Percentiles rank a stretch among this genome's conserved stretches.
Conservation (phyloP, 1,139 yeast species). For the Hanseniaspora sp. region DNA sequence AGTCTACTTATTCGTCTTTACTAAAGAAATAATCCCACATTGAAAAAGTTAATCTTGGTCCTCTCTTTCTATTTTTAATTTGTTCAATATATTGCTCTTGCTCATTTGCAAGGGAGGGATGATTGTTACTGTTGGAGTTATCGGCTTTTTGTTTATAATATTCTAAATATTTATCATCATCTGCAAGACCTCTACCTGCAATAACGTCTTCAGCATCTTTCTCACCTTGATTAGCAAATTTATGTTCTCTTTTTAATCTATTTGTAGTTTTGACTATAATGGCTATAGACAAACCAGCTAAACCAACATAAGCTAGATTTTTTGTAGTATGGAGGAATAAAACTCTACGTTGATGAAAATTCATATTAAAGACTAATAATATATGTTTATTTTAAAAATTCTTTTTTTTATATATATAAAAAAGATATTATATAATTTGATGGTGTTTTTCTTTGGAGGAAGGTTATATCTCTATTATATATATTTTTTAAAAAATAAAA, state of each 20-base stretch:
- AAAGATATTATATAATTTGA: too few species aligned
- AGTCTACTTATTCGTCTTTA: background rate
- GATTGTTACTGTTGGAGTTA: background rate
- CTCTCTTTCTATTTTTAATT: slow-evolving; percentile 3
- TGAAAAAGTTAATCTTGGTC: slow-evolving; percentile 6
- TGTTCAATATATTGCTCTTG: slow-evolving; percentile 17
- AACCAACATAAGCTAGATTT: slow-evolving; percentile 6
- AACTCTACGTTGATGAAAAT: slow-evolving; percentile 1
- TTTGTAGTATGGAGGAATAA: slow-evolving; percentile 7
- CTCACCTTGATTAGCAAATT: slow-evolving; percentile 7
- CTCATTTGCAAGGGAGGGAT: background rate
- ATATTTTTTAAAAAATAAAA: too few species aligned
- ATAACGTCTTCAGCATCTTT: slow-evolving; percentile 3
- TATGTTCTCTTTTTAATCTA: slow-evolving; percentile 13
- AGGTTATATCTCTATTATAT: too few species aligned
- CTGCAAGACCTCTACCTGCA: slow-evolving; percentile 9
- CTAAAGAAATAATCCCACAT: slow-evolving; percentile 12
- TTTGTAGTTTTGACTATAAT: slow-evolving; percentile 6
- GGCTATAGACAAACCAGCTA: slow-evolving; percentile 4
- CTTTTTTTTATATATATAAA: too few species aligned
- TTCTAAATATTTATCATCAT: slow-evolving; percentile 12
- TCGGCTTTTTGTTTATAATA: slow-evolving; percentile 11
- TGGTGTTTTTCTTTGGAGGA: background rate
- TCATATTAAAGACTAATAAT: background rate
- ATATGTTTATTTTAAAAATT: too few species aligned